Evolutionary conservation across 768 basidiomycete species (phyloP), one percentile per base, ranked within the genome.

Genomic region (Trametes coccinea): DNA sequence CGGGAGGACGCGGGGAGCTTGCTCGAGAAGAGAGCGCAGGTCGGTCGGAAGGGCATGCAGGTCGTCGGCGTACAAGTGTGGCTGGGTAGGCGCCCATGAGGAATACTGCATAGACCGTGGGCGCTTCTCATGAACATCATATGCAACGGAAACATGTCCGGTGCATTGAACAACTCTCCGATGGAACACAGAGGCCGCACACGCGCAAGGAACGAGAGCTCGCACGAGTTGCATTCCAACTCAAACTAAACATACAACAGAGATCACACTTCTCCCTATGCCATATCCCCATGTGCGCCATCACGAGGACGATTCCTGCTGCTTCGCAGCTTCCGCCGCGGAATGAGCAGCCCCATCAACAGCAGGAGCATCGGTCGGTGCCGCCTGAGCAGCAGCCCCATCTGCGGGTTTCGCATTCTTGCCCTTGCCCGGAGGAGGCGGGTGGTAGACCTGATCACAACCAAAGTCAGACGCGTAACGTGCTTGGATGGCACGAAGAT

Each of bases 381-480:
- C 52, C n/a, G 17, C 27, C 14, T 58, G 70, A 9, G 61, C 62
- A 10, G 67, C 63, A 39, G 60, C 64, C 9, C 58, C 62, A 2
- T 69, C 62, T 3, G 73, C 66, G 39, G 72, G 73, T 10, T 71
- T 70, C 5, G 76, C 78, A 50, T 84, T 85, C 73, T 81, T 90
- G 44, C 88, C 90, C 66, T 86, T 92, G 1, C 89, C 90, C 0
- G 89, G 89, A 2, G 90, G 91, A 7, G 90, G 91, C 3, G 91
- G 91, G 68, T 89, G 88, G 77, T 92, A 93, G 7, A 87, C 86
- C 72, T 92, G 91, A n/a, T n/a, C n/a, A n/a, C n/a, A n/a, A 86
- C 87, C 90, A 37, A 91, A 60, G 0, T 43, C 10, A 22, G 29
- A 39, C 17, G 13, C 31, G 9, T 11, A 8, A 22, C n/a, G 17